phyloP scores from a whole-genome alignment of 2,329 filamentous ascomycete species.

The Alternaria ventricosa region DNA sequence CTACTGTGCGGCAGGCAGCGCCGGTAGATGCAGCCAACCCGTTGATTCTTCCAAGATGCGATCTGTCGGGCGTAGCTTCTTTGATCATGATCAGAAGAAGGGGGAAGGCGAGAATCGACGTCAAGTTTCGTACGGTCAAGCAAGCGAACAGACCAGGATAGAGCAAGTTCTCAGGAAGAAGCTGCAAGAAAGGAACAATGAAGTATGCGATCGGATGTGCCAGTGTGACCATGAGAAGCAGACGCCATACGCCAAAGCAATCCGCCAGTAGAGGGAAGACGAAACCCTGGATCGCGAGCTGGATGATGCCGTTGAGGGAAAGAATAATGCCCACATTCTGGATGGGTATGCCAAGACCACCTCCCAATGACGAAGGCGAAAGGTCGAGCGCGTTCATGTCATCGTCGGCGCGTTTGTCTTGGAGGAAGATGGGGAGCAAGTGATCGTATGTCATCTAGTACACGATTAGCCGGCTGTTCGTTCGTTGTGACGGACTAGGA shows the following conservation, averaged over 20 bases:
- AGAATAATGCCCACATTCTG: conserved; percentile 73
- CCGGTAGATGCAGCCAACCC: conserved; percentile 74
- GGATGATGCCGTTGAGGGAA: conserved; percentile 73
- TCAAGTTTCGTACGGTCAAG: conserved; percentile 69
- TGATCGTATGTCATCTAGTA: conserved; percentile 85
- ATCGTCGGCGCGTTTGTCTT: conserved; percentile 67
- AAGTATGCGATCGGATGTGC: conserved; percentile 73
- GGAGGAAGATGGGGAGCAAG: conserved; percentile 88
- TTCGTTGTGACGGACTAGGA: neutral
- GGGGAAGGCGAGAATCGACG: conserved; percentile 72
- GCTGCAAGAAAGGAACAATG: conserved; percentile 70
- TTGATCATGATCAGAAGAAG: conserved; percentile 75
- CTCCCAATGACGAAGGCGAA: conserved; percentile 51
- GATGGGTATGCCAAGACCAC: conserved; percentile 70
- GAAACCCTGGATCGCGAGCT: conserved; percentile 74
- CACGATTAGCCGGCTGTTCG: conserved; percentile 3
- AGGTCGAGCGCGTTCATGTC: conserved; percentile 40
- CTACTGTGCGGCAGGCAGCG: conserved; percentile 73
- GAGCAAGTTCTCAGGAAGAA: conserved; percentile 61
- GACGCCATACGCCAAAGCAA: conserved; percentile 69
- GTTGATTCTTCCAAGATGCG: conserved; percentile 72
- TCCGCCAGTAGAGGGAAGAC: conserved; percentile 71
- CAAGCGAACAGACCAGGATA: conserved; percentile 71
- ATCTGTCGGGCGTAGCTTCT: conserved; percentile 69
- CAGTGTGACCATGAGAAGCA: conserved; percentile 69